Base-by-base conservation (phyloP, 176 grass and related monocot genomes). In the Carex kokanica region DNA sequence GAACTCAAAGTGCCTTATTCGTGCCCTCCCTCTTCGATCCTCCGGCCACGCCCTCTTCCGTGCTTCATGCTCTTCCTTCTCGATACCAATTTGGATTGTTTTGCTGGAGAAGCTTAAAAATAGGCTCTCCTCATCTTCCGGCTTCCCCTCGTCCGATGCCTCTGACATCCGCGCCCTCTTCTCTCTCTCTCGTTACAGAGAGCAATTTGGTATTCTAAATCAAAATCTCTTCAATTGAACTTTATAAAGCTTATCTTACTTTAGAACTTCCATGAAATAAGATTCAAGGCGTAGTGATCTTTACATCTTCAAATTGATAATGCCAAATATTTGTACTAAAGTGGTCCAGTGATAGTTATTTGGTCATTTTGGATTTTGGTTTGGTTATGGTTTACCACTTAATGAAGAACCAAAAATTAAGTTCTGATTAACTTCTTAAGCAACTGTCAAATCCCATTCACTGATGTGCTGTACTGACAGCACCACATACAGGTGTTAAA, bases 171-270 rank as follows among this genome's bases (percentile, higher is more conserved):
- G n/a, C n/a, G n/a, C n/a, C n/a, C n/a, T n/a, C n/a, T n/a, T n/a
- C n/a, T 27, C 27, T 27, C 27, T 27, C 88, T 49, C 81, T 92
- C 14, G 74, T 97, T 72, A 85, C 92, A 64, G 85, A 94, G 51
- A 91, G 55, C 92, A 92, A 92, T 63, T 83, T 94, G 92, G 94
- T 94, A 94, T 60, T 81, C 5, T 90, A 38, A 17, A 83, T 85
- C 15, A 86, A 29, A 80, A 43, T 63, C 11, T 54, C 53, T 29
- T 59, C 16, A 60, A 61, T 61, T 40, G 5, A 67, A 51, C 10
- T 52, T 24, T 74, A 74, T 25, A 6, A 51, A 74, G 3, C 2
- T 49, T 74, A 23, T 51, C 41, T 52, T 73, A 49, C 12, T 49
- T 74, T 15, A 52, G 11, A 73, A 23, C 21, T 23, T 24, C 2